These are phyloP conservation scores for Venturia aucupariae DNA, from an alignment of 2,329 filamentous ascomycete genomes.

Conservation along the genomic window DNA sequence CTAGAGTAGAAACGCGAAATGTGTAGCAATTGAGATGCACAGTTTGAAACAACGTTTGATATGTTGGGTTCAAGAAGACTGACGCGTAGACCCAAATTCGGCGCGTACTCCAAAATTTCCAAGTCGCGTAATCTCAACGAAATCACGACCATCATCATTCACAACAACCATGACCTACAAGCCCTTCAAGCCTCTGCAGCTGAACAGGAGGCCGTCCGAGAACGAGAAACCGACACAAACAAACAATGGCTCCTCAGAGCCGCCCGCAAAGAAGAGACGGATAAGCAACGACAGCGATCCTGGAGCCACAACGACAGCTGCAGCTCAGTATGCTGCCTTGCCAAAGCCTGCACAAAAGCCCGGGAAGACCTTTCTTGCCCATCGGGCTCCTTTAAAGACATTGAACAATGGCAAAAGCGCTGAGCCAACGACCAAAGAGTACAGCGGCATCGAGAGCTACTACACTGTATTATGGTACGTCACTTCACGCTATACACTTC, in stretches of 20 bases:
- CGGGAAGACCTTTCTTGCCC: slow-evolving; percentile 9
- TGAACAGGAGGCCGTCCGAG: slow-evolving; percentile 9
- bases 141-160: not conserved
- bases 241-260: slow-evolving; percentile 1
- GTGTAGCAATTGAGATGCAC: not conserved
- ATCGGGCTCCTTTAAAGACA: slow-evolving; percentile 1
- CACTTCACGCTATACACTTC: not conserved
- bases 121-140: not conserved
- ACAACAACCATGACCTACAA: slow-evolving; percentile 9
- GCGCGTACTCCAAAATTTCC: not conserved
- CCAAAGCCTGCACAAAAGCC: slow-evolving; percentile 11
- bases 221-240: not conserved
- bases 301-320: slow-evolving; percentile 5
- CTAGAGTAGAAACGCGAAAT: not conserved
- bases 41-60: not conserved
- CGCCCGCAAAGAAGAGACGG: slow-evolving; percentile 11
- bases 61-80: not conserved
- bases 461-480: slow-evolving; percentile 14
- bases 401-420: not conserved
- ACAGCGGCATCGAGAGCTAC: slow-evolving; percentile 11
- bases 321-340: slow-evolving; percentile 1
- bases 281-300: slow-evolving; percentile 8
- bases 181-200: slow-evolving; percentile 15
- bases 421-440: not conserved
- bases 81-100: not conserved